These are phyloP conservation scores for Apiospora malaysiana DNA, from an alignment of 2,329 filamentous ascomycete genomes.

Conservation along the genomic window DNA sequence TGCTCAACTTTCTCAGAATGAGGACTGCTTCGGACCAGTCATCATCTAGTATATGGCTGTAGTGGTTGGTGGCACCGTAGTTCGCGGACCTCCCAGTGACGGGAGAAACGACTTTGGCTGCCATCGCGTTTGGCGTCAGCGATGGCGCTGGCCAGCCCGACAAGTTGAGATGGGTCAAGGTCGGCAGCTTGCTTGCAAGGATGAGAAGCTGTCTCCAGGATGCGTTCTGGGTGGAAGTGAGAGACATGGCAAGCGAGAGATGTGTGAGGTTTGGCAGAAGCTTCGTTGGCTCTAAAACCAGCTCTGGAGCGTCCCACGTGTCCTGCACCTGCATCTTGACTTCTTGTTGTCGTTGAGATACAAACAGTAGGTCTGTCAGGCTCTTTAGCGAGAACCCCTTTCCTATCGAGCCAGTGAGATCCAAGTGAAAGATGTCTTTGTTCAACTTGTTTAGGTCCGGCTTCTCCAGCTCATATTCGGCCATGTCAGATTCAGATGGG, in stretches of 20 bases:
- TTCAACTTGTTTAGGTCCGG: slow-evolving; percentile 43
- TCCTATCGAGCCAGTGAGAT: slow-evolving; percentile 59
- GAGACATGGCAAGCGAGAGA: slow-evolving; percentile 61
- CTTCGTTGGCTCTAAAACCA: slow-evolving; percentile 32
- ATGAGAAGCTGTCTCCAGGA: slow-evolving; percentile 66
- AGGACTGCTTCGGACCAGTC: slow-evolving; percentile 66
- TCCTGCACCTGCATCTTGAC: slow-evolving; percentile 48
- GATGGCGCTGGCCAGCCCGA: slow-evolving; percentile 67
- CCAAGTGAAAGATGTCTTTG: slow-evolving; percentile 56
- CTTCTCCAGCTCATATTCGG: slow-evolving; percentile 37
- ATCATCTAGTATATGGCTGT: slow-evolving; percentile 62
- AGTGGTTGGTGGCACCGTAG: slow-evolving; percentile 61
- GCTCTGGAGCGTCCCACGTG: slow-evolving; percentile 57
- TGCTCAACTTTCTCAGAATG: slow-evolving; percentile 60
- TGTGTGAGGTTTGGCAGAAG: slow-evolving; percentile 65
- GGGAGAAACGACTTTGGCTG: slow-evolving; percentile 52
- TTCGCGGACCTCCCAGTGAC: slow-evolving; percentile 50
- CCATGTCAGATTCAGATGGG: slow-evolving; percentile 36
- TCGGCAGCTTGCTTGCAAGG: slow-evolving; percentile 57
- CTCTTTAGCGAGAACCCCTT: slow-evolving; percentile 58
- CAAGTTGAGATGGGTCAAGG: slow-evolving; percentile 65
- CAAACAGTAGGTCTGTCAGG: slow-evolving; percentile 55
- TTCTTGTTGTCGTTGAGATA: slow-evolving; percentile 15
- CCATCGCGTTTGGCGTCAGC: slow-evolving; percentile 60
- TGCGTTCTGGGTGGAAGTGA: slow-evolving; percentile 41